Conservation (phyloP, 78 protist species). For the Dictyostelium firmibasis region DNA sequence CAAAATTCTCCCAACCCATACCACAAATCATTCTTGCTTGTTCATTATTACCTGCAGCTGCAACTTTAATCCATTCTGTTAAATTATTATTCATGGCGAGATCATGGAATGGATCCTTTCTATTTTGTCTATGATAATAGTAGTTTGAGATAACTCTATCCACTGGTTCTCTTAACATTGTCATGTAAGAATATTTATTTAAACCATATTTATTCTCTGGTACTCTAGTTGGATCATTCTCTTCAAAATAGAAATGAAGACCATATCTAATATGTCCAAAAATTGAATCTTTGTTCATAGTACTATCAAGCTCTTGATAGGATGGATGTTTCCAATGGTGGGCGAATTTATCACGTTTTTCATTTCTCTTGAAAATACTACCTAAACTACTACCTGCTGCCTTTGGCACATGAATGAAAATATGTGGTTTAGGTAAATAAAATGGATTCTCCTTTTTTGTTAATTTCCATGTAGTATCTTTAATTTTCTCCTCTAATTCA, state of each 20-base stretch:
- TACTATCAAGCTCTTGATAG: background rate
- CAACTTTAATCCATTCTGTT: constrained; percentile 22
- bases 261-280: constrained; percentile 67
- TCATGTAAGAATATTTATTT: constrained; percentile 41
- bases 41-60: constrained; percentile 55
- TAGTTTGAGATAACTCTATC: constrained; percentile 71
- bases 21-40: constrained; percentile 78
- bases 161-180: constrained; percentile 74
- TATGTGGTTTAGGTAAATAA: constrained; percentile 40
- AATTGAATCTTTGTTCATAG: background rate
- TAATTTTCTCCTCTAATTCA: background rate
- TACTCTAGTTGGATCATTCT: background rate
- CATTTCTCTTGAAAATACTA: constrained; percentile 47
- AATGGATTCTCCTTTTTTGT: constrained; percentile 4
- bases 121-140: constrained; percentile 70
- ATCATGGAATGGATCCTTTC: constrained; percentile 55
- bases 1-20: background rate
- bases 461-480: constrained; percentile 18
- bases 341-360: constrained; percentile 3
- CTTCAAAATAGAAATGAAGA: constrained; percentile 27
- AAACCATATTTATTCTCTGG: constrained; percentile 1
- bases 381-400: constrained; percentile 40
- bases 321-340: constrained; percentile 61
- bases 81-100: constrained; percentile 21
- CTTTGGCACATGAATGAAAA: constrained; percentile 67